A percentile compares a stretch with the other conserved stretches of the same genome.
Evolutionary conservation across 1,139 yeast genomes (phyloP).

Genomic region (Zygoascus hellenicus): DNA sequence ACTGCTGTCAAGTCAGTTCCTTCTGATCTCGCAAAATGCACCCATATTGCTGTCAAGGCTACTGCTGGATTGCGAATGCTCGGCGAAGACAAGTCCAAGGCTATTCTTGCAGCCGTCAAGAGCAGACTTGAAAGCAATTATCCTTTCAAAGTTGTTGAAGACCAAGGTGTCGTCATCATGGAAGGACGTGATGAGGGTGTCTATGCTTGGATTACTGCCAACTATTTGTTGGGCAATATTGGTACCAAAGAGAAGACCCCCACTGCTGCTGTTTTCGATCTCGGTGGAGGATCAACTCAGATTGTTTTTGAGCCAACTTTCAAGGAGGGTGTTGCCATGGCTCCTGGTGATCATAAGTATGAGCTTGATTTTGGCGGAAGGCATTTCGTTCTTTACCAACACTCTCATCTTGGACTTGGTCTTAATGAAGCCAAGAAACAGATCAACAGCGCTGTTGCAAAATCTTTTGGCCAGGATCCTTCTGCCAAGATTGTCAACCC

Average conservation of each 20-base stretch:
- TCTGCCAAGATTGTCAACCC: slow-evolving; percentile 55
- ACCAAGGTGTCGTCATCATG: slow-evolving; percentile 83
- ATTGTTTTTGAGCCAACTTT: slow-evolving; percentile 92
- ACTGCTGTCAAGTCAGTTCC: slow-evolving; percentile 76
- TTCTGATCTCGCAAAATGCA: slow-evolving; percentile 59
- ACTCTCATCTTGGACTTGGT: slow-evolving; percentile 93
- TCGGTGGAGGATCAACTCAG: slow-evolving; percentile 98
- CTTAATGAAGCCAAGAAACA: slow-evolving; percentile 89
- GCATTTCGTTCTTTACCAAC: slow-evolving; percentile 81
- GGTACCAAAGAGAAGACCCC: slow-evolving; percentile 64
- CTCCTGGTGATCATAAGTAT: slow-evolving; percentile 86
- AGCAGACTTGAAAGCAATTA: slow-evolving; percentile 66
- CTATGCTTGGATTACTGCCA: slow-evolving; percentile 98
- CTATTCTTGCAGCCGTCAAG: slow-evolving; percentile 71
- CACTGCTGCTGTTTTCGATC: slow-evolving; percentile 94
- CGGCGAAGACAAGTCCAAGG: slow-evolving; percentile 59
- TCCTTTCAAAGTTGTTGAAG: slow-evolving; percentile 82
- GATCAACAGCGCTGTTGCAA: slow-evolving; percentile 47
- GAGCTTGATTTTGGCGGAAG: slow-evolving; percentile 74
- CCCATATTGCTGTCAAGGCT: slow-evolving; percentile 95
- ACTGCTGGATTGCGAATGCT: slow-evolving; percentile 92
- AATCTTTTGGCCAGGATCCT: slow-evolving; percentile 17
- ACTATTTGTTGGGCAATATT: slow-evolving; percentile 85
- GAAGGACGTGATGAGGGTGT: slow-evolving; percentile 97
- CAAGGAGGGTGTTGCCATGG: slow-evolving; percentile 50